phyloP scores from a whole-genome alignment of 768 basidiomycete genomes.

The Kwoniella dendrophila region DNA sequence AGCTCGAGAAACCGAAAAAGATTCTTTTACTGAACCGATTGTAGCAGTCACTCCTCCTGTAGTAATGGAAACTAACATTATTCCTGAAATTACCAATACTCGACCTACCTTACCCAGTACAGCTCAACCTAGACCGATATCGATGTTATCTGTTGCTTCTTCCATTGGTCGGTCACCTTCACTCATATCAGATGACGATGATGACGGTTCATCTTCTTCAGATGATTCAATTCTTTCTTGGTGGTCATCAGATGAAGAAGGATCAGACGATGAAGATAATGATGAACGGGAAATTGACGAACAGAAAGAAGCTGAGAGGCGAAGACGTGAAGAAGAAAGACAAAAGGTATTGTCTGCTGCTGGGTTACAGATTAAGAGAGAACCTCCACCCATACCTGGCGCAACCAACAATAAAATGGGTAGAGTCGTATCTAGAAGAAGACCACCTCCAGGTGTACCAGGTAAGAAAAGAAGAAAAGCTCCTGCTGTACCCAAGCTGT shows the following conservation, averaged over 20 bases:
- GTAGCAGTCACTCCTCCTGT: slow-evolving; percentile 3
- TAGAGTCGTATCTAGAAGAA: slow-evolving; percentile 44
- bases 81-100: neutral
- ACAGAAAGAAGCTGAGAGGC: slow-evolving; percentile 61
- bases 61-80: neutral
- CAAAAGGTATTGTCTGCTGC: slow-evolving; percentile 84
- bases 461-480: slow-evolving; percentile 53
- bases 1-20: neutral
- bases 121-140: slow-evolving; percentile 3
- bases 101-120: neutral
- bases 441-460: slow-evolving; percentile 27
- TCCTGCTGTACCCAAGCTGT: slow-evolving; percentile 22
- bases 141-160: slow-evolving; percentile 17
- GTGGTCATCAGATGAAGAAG: slow-evolving; percentile 56
- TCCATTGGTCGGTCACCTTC: slow-evolving; percentile 22
- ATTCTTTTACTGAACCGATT: neutral
- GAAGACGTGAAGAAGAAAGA: slow-evolving; percentile 71
- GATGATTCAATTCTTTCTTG: slow-evolving; percentile 60
- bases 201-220: slow-evolving; percentile 42
- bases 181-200: slow-evolving; percentile 50
- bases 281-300: slow-evolving; percentile 57
- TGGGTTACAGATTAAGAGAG: slow-evolving; percentile 74
- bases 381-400: slow-evolving; percentile 54
- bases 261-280: slow-evolving; percentile 57
- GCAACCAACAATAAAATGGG: slow-evolving; percentile 42